Evolutionary conservation across 345 rosid genomes (phyloP).

Genomic region (Hibiscus mutabilis): DNA sequence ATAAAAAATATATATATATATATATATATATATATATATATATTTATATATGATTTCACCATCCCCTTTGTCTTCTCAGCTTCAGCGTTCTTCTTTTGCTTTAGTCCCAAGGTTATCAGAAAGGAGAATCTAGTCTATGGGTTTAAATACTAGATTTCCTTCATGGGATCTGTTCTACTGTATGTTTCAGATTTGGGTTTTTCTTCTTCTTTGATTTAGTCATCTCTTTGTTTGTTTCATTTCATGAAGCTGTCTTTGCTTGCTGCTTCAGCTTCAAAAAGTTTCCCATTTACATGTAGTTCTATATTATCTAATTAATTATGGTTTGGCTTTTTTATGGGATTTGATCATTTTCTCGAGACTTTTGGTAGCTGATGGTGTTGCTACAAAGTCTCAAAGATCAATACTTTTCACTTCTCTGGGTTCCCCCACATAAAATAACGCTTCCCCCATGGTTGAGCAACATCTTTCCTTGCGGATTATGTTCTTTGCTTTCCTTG

Average conservation of each 20-base stretch:
- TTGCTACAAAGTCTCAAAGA: slow-evolving; percentile 10
- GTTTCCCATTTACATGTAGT: background rate
- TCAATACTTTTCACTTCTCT: slow-evolving; percentile 1
- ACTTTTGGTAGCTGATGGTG: background rate
- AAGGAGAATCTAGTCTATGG: slow-evolving; percentile 10
- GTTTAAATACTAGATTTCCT: slow-evolving; percentile 1
- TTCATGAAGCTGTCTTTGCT: background rate
- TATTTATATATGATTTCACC: background rate
- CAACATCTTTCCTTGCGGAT: slow-evolving; percentile 29
- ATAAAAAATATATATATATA: background rate
- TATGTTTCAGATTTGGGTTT: slow-evolving; percentile 7
- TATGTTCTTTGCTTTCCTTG: slow-evolving; percentile 33
- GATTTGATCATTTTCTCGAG: slow-evolving; percentile 16
- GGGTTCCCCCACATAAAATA: slow-evolving; percentile 45
- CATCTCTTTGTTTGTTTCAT: background rate
- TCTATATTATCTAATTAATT: slow-evolving; percentile 3
- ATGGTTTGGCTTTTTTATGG: slow-evolving; percentile 15
- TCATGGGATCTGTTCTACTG: background rate
- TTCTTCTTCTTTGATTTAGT: background rate
- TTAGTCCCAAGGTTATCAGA: background rate
- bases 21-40: background rate
- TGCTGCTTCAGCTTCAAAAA: background rate
- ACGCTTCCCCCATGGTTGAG: slow-evolving; percentile 18
- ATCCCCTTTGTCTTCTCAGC: background rate
- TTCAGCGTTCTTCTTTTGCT: slow-evolving; percentile 1